Conservation (phyloP, 768 basidiomycete genomes). For the Xerocomus potaroensis region DNA sequence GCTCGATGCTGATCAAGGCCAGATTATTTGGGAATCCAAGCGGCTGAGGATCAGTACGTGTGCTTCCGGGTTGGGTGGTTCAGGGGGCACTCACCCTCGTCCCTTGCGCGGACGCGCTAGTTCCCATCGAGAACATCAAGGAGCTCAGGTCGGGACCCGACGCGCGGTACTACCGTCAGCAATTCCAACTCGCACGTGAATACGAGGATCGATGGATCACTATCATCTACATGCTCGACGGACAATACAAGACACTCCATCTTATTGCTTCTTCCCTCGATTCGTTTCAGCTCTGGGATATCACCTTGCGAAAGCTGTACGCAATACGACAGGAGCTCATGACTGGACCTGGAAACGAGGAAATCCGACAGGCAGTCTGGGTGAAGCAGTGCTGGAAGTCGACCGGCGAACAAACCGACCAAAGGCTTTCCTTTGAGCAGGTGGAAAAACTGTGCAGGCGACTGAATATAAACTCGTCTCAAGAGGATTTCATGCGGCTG, state of each 20-base stretch:
- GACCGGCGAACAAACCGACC: constrained; percentile 58
- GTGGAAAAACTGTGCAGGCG: constrained; percentile 67
- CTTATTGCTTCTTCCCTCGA: constrained; percentile 67
- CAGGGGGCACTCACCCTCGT: background rate
- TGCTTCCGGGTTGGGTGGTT: background rate
- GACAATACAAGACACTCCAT: constrained; percentile 81
- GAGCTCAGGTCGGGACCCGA: constrained; percentile 77
- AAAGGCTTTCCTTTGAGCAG: constrained; percentile 64
- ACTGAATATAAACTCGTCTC: constrained; percentile 59
- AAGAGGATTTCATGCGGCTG: constrained; percentile 48
- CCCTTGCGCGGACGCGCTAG: constrained; percentile 39
- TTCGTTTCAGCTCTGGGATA: constrained; percentile 60
- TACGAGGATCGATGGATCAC: constrained; percentile 78
- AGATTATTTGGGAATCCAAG: constrained; percentile 75
- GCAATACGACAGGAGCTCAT: constrained; percentile 66
- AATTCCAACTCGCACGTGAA: constrained; percentile 59
- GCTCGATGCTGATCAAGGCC: constrained; percentile 76
- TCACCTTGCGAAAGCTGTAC: constrained; percentile 59
- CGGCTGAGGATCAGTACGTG: constrained; percentile 59
- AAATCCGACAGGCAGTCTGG: constrained; percentile 68
- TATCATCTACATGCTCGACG: constrained; percentile 74
- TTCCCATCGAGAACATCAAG: constrained; percentile 81
- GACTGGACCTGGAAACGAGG: constrained; percentile 59
- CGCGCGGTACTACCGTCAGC: constrained; percentile 65
- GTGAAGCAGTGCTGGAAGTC: constrained; percentile 80